Conservation (phyloP, 371 early-diverging fungal genomes). For the Mucor piriformis region DNA sequence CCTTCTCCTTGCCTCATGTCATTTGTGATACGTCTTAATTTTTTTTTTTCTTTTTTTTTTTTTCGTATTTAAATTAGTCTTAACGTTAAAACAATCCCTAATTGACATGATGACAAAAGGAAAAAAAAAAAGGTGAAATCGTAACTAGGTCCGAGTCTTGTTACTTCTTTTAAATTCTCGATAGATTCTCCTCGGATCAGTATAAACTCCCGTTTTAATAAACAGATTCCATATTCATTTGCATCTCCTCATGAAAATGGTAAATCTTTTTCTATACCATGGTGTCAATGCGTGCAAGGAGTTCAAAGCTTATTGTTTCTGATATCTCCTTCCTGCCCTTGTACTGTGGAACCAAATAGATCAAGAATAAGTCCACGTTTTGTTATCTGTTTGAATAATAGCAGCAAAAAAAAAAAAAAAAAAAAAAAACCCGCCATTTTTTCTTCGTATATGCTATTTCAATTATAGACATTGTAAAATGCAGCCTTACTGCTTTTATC, state of each 20-base stretch:
- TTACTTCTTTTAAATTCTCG: background rate
- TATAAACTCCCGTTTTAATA: background rate
- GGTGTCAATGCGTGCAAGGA: slow-evolving; percentile 3
- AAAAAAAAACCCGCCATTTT: background rate
- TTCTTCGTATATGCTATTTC: background rate
- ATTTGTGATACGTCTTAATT: too few species aligned
- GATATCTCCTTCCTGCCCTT: background rate
- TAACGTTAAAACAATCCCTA: background rate
- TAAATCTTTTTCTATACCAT: background rate
- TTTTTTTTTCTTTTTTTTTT: too few species aligned
- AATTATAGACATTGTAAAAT: background rate
- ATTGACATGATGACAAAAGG: too few species aligned
- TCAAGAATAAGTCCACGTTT: too few species aligned
- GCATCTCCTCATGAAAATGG: background rate
- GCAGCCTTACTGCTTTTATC: too few species aligned
- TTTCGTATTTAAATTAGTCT: background rate
- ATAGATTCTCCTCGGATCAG: background rate
- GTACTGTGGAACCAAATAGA: too few species aligned
- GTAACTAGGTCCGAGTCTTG: background rate
- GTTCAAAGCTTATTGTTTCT: slow-evolving; percentile 1
- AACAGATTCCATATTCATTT: too few species aligned
- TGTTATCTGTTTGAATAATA: too few species aligned
- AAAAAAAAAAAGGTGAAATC: too few species aligned
- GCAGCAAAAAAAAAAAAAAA: background rate
- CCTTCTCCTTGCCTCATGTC: slow-evolving; percentile 1